A percentile compares a stretch with the other conserved stretches of the same genome.
phyloP scores from a whole-genome alignment of 768 basidiomycete genomes.

The Hygrophoropsis aurantiaca region DNA sequence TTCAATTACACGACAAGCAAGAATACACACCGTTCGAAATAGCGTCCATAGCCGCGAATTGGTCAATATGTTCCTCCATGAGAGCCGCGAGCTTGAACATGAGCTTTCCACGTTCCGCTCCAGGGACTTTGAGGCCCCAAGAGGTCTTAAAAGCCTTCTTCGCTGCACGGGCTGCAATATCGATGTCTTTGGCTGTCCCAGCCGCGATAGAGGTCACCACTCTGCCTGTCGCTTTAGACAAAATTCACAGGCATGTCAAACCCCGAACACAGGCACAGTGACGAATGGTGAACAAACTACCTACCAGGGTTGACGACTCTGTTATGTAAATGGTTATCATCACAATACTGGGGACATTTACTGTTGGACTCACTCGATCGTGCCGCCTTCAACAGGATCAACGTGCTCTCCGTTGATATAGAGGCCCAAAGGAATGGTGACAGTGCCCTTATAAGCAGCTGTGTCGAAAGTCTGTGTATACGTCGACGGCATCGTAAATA shows the following conservation, averaged over 20 bases:
- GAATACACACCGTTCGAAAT: constrained; percentile 60
- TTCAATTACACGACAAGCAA: too few relatives aligned
- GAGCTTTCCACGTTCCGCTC: constrained; percentile 48
- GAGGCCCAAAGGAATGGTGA: constrained; percentile 58
- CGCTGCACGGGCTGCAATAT: constrained; percentile 65
- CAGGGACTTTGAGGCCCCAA: constrained; percentile 64
- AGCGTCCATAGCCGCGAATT: constrained; percentile 66
- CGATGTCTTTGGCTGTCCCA: constrained; percentile 64
- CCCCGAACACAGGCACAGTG: too few relatives aligned
- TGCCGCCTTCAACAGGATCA: constrained; percentile 5
- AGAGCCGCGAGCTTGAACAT: constrained; percentile 62
- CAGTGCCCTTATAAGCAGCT: constrained; percentile 54
- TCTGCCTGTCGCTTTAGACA: constrained; percentile 54
- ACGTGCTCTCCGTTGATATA: constrained; percentile 59
- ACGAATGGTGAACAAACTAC: constrained; percentile 12
- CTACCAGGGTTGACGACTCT: constrained; percentile 58
- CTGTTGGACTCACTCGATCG: constrained; percentile 6
- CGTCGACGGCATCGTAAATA: constrained; percentile 38
- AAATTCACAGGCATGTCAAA: constrained; percentile 10
- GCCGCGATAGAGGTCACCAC: constrained; percentile 53
- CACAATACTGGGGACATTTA: too few relatives aligned
- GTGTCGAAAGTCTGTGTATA: constrained; percentile 54
- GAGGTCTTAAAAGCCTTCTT: constrained; percentile 52
- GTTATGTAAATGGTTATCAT: constrained; percentile 5
- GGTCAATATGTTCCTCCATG: constrained; percentile 57